phyloP scores from a whole-genome alignment of 352 stramenopile species.

The Phytophthora multivora region DNA sequence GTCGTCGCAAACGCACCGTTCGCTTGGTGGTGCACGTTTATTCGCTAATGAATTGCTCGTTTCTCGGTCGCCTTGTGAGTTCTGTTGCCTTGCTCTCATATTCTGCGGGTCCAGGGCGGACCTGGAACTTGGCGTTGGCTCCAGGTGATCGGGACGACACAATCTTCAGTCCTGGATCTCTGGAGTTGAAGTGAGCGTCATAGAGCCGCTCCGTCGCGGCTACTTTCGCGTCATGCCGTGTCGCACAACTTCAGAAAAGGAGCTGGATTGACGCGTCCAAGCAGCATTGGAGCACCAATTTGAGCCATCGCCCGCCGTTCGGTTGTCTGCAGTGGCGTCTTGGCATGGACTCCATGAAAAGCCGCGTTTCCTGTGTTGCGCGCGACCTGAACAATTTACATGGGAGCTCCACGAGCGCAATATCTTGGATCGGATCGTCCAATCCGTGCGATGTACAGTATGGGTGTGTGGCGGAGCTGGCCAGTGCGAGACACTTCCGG shows the following conservation, averaged over 20 bases:
- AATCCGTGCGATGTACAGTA: too few species aligned
- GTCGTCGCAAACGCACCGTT: constrained; percentile 49
- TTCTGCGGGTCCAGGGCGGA: constrained; percentile 24
- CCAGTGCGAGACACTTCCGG: constrained; percentile 24
- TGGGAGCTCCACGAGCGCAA: background rate
- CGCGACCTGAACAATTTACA: background rate
- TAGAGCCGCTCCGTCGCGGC: constrained; percentile 3
- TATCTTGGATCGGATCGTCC: background rate
- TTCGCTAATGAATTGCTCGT: constrained; percentile 31
- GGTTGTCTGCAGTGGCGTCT: too few species aligned
- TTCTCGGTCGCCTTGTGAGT: constrained; percentile 2
- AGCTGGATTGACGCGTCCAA: constrained; percentile 8
- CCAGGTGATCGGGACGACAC: constrained; percentile 1
- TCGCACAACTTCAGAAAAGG: constrained; percentile 26
- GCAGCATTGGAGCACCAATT: background rate
- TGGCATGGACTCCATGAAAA: too few species aligned
- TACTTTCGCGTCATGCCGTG: constrained; percentile 16
- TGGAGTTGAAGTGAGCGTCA: constrained; percentile 26
- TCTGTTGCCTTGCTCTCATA: constrained; percentile 1
- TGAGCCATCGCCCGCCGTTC: too few species aligned
- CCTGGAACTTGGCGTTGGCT: constrained; percentile 7
- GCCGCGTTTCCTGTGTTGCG: too few species aligned
- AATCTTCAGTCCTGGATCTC: constrained; percentile 3
- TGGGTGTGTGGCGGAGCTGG: too few species aligned
- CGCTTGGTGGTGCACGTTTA: constrained; percentile 49